Evolutionary conservation across 768 basidiomycete species (phyloP), one percentile per base, ranked within the genome.

Genomic region (Lentinula raphanica): DNA sequence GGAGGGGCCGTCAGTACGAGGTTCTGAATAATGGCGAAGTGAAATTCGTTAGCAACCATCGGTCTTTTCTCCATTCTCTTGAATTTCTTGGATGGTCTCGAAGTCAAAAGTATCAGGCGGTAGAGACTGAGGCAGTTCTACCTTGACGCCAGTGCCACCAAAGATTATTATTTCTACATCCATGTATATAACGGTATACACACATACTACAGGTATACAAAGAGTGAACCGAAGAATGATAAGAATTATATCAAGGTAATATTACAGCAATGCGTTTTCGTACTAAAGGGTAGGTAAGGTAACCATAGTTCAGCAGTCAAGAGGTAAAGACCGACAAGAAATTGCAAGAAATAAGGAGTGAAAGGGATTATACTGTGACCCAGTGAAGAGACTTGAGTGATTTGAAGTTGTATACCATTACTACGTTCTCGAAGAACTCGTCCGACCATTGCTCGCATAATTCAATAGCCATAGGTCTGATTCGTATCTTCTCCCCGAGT

Each of bases 1-100:
- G 97, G 97, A 80, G 97, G 67, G 96, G 95, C 0, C 79, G 74
- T 66, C 79, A 69, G 62, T 99, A 98, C 71, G 77, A 78, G 61
- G 81, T 98, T 45, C 69, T 86, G 59, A 72, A 72, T 35, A 88
- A 92, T 63, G 94, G 95, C 46, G 87, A 88, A 68, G 86, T 85
- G 6, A 74, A 69, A 39, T 65, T 72, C 57, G 73, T 69, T 4
- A 62, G 60, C 19, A 54, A 49, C 31, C 48, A 56, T 28, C 59
- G 63, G 31, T 58, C 60, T 40, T 60, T 64, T 49, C 55, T 61
- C 44, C 60, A 62, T 46, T 64, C 71, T 63, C 68, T 71, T 56
- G 66, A 63, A 61, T 61, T 64, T 54, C 57, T 69, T 61, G 49
- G 63, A 38, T 28, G 27, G 17, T 48, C 28, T 31, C 59, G 60